Evolutionary conservation across 2,329 filamentous ascomycete species (phyloP), one percentile per base, ranked within the genome.

Genomic region (Botrytis paeoniae): DNA sequence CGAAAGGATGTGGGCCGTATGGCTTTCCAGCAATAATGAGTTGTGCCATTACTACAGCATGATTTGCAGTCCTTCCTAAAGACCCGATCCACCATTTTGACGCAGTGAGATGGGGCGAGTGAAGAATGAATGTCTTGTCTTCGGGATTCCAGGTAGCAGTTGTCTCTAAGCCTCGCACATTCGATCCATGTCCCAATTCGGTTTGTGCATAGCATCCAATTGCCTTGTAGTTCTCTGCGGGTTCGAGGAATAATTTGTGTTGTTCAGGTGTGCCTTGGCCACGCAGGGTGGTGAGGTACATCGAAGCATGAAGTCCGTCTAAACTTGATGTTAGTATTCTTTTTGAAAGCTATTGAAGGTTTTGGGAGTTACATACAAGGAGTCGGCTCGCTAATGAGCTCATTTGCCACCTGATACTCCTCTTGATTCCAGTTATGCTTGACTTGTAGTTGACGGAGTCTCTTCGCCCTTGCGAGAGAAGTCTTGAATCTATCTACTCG

Each of bases 51-150:
- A 95, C 91, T 3, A 93, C 89, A 1, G 92, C 92, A 79, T 93
- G 87, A 80, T 93, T 95, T 62, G 93, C 92, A 4, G 90, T 91
- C 77, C 91, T 87, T 69, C 92, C 93, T 5, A 95, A 85, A 18
- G 91, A 92, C 1, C 93, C 93, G 77, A 94, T 94, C 93, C 93
- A 95, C 92, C 92, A 95, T 80, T 95, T 95, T 48, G 91, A 91
- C 0, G 92, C 88, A 2, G 92, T 94, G 72, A 94, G 85, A 75
- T 89, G 85, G 16, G 92, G 92, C 0, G 91, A 93, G 82, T 94
- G 89, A 51, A 95, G 85, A 22, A 85, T 90, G 78, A 95, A 94
- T 4, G 89, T 93, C 85, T 93, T 91, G 81, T 93, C 90, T 8
- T 89, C 84, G 0, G 88, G 84, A 78, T 93, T 91, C 91, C 91